These are phyloP conservation scores for Adansonia digitata DNA, from an alignment of 345 rosid genomes.

Conservation along the genomic window DNA sequence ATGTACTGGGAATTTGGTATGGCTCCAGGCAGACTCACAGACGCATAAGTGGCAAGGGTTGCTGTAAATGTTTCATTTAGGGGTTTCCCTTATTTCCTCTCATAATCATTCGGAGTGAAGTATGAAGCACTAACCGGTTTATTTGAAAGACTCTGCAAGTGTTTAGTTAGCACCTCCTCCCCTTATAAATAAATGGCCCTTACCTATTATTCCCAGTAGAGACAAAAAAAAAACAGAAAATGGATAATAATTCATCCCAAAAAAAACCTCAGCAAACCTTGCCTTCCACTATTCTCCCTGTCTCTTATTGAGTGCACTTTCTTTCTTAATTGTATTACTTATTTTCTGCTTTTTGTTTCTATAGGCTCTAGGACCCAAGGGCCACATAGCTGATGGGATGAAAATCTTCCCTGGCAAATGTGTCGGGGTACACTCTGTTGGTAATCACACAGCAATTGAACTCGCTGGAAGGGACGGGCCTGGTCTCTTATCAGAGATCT, in stretches of 20 bases:
- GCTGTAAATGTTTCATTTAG: neutral
- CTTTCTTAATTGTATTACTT: neutral
- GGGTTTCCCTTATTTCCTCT: neutral
- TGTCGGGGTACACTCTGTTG: slow-evolving; percentile 75
- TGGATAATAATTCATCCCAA: too few relatives aligned
- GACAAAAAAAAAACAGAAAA: neutral
- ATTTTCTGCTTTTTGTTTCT: slow-evolving; percentile 1
- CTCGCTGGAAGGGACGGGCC: slow-evolving; percentile 83
- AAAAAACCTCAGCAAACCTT: neutral
- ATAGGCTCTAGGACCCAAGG: slow-evolving; percentile 81
- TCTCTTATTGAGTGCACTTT: slow-evolving; percentile 2
- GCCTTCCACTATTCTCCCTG: slow-evolving; percentile 1
- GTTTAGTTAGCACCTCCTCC: neutral
- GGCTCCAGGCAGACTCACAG: neutral
- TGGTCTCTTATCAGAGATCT: slow-evolving; percentile 82
- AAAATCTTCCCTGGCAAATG: slow-evolving; percentile 61
- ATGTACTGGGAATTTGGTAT: neutral
- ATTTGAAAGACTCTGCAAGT: neutral
- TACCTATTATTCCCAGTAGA: neutral
- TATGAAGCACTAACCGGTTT: neutral
- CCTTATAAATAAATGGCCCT: neutral
- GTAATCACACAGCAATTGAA: slow-evolving; percentile 83
- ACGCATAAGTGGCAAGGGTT: neutral
- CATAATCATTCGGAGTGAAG: neutral
- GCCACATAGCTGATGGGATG: slow-evolving; percentile 39